Evolutionary conservation across 1,139 yeast species (phyloP).

Genomic region (Saccharomyces hybrid): DNA sequence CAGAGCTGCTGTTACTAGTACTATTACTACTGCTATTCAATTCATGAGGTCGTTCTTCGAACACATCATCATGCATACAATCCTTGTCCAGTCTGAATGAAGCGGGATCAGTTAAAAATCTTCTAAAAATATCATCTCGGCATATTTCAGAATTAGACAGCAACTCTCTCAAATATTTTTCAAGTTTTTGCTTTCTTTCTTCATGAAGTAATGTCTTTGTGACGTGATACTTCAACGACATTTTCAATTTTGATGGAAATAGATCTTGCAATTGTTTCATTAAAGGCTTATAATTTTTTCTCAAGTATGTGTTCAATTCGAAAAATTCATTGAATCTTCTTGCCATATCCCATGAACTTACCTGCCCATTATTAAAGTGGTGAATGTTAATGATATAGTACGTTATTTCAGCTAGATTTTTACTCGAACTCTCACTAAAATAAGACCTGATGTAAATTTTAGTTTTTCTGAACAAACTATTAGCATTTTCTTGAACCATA

Average conservation of each 20-base stretch:
- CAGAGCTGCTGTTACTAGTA: neutral
- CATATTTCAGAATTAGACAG: constrained; percentile 63
- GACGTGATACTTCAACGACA: constrained; percentile 49
- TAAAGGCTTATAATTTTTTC: constrained; percentile 40
- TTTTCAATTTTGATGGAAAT: constrained; percentile 36
- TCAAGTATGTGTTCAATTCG: constrained; percentile 59
- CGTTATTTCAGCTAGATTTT: constrained; percentile 54
- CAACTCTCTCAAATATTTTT: constrained; percentile 51
- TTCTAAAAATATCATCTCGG: constrained; percentile 60
- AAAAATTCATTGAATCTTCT: constrained; percentile 80
- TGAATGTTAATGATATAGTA: constrained; percentile 74
- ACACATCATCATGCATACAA: neutral
- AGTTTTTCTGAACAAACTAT: constrained; percentile 67
- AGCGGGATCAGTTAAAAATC: constrained; percentile 63
- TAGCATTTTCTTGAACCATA: constrained; percentile 75
- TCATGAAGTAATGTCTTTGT: constrained; percentile 51
- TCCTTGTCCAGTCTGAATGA: constrained; percentile 5
- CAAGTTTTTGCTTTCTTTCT: constrained; percentile 52
- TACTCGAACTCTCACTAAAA: constrained; percentile 41
- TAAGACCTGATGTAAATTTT: constrained; percentile 58
- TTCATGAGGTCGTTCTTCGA: neutral
- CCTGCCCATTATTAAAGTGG: constrained; percentile 40
- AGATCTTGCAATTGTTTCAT: constrained; percentile 50
- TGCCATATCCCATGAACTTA: constrained; percentile 86
- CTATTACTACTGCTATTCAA: neutral